Percentiles rank a stretch among this genome's conserved stretches.
Evolutionary conservation across 139 green algal genomes (phyloP).

Genomic region (Deuterostichococcus epilithicus): DNA sequence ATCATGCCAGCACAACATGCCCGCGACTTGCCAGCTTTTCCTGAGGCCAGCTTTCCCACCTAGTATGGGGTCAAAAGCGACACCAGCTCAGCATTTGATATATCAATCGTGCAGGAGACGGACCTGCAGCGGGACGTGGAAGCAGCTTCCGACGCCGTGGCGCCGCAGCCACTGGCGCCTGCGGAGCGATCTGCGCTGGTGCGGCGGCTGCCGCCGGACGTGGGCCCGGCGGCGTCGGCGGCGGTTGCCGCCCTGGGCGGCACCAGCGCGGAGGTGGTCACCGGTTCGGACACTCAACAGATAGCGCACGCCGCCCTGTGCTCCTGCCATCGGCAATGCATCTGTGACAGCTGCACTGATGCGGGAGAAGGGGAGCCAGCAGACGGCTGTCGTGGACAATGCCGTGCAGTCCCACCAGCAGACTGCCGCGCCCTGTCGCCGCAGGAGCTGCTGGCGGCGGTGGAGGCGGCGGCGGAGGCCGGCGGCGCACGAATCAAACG

Average conservation of each 20-base stretch:
- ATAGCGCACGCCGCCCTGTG: background rate
- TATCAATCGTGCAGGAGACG: background rate
- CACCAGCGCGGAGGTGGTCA: conserved; percentile 7
- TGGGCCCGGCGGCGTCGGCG: conserved; percentile 12
- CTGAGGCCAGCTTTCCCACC: too few relatives aligned
- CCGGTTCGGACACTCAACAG: background rate
- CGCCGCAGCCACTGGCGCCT: conserved; percentile 14
- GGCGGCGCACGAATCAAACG: conserved; percentile 53
- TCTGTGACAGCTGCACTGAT: background rate
- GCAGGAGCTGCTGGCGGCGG: conserved; percentile 22
- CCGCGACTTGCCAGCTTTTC: too few relatives aligned
- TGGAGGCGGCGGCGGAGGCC: conserved; percentile 48
- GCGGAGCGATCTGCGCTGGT: conserved; percentile 33
- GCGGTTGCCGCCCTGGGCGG: conserved; percentile 27
- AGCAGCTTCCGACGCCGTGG: background rate
- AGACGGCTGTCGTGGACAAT: background rate
- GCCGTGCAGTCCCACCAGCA: background rate
- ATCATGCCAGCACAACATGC: too few relatives aligned
- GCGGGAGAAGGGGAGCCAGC: background rate
- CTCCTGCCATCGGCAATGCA: background rate
- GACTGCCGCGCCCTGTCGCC: too few relatives aligned
- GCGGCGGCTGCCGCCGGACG: conserved; percentile 28
- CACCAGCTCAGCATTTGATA: conserved; percentile 7
- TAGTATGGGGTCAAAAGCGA: too few relatives aligned
- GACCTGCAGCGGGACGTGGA: background rate